Base-by-base conservation (phyloP, 2,329 filamentous ascomycete genomes). In the Colletotrichum costaricense region DNA sequence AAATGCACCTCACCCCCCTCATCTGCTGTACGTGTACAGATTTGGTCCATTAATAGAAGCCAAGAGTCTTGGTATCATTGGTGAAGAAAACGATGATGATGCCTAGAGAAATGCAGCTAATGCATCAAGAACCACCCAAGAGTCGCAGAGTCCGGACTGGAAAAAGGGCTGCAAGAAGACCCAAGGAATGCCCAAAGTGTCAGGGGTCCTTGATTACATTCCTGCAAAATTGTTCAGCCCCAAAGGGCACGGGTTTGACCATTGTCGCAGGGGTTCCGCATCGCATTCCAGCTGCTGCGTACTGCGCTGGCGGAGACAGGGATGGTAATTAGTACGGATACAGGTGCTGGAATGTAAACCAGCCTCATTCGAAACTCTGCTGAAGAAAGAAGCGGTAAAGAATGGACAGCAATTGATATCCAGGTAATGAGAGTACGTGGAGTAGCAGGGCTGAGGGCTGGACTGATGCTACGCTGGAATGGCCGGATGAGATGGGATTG, bases 301-400 rank as follows among this genome's bases (percentile, higher is more conserved):
- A 12, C 33, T 35, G 8, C 19, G 7, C 5, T 22, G 19, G 19
- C 38, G 38, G 38, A 42, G 16, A 35, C 38, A 42, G 38, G 38
- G 38, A 42, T 42, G 3, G 38, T 42, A 42, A 42, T 42, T 42
- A 42, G 38, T 42, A 42, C 38, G 38, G 38, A 42, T 19, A 8
- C 1, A 5, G 19, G 19, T n/a, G 16, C 42, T 49, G 42, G 26
- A 56, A 49, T 28, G 49, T 22, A 46, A 16, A 16, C 63, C 63
- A 62, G 38, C 35, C 46, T 12, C 60, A 56, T 46, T 68, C 7
- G 66, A 19, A 68, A 72, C 58, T 58, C 57, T 72, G 69, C 57
- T 52, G 69, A 72, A 69, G 52, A 68, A 68, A 62, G 4, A 19
- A 42, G 38, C 38, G 54, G 54, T 24, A 30, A 28, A 52, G 30